Evolutionary conservation across 805 yeast species (phyloP), one percentile per base, ranked within the genome.

Genomic region (Saccharomycopsis selenospora): DNA sequence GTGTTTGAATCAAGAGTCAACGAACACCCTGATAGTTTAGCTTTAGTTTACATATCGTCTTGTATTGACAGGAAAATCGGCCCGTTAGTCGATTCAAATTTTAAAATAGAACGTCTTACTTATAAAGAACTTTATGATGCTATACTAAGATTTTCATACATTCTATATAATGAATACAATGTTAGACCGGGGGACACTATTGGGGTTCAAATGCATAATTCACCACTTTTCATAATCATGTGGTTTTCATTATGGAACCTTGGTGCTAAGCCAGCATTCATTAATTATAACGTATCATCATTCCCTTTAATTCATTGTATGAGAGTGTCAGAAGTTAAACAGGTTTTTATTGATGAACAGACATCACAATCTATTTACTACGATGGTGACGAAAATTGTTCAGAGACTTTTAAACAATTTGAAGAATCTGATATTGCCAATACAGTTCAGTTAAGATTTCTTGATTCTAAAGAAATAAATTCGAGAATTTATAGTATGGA

Each of bases 161-260:
- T 86, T 41, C 68, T 91, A 56, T 75, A 69, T 42, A 63, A 73
- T 53, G 79, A 82, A 49, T 81, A 79, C 57, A 82, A 82, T 2
- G 76, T 90, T 30, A 66, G 77, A 17, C 66, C 78, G 11, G 80
- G 81, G 38, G 86, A 86, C 55, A 73, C 80, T 7, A 77, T 91
- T 42, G 95, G 85, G 0, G 58, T 91, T 40, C 82, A 82, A 58
- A 83, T 79, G 60, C 82, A 85, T 59, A 90, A 90, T 65, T 87
- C 84, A 61, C 95, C 96, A 2, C 68, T 88, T 53, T 86, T 85
- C 58, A 65, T 90, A 13, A 72, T 89, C 47, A 61, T 85, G 36
- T 86, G 96, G 95, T 72, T 85, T 47, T 85, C 96, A 0, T 66
- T 85, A 43, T 90, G 96, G 96, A 85, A 87, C 58, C 71, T 90